Conservation (phyloP, 345 rosid species). For the Dimocarpus longan region DNA sequence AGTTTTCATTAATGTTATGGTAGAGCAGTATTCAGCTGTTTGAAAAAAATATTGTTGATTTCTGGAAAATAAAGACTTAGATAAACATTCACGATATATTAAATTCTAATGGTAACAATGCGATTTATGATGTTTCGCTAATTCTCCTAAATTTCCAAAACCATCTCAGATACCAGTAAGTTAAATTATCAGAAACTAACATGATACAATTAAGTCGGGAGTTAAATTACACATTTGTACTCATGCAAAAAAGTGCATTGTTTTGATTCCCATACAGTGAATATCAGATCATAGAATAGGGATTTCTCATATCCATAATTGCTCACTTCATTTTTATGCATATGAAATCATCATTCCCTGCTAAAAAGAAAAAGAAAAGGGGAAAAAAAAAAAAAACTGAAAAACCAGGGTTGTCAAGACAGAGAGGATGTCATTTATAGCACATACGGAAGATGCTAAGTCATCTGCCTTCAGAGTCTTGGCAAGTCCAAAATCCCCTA, state of each 20-base stretch:
- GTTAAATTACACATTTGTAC: neutral
- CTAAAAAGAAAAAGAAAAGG: neutral
- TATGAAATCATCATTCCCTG: neutral
- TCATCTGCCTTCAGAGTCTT: slow-evolving; percentile 95
- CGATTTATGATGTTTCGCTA: neutral
- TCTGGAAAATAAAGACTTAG: neutral
- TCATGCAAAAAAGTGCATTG: neutral
- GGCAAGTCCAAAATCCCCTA: slow-evolving; percentile 99
- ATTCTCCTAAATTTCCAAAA: neutral
- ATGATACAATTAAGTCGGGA: neutral
- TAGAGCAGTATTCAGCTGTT: neutral
- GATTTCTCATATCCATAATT: neutral
- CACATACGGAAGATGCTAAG: slow-evolving; percentile 90
- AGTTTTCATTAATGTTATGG: neutral
- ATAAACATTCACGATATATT: neutral
- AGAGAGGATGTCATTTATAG: slow-evolving; percentile 6
- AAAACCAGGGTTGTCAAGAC: neutral
- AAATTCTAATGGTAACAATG: neutral
- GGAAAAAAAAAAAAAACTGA: neutral
- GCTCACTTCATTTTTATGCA: neutral
- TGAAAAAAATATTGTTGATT: neutral
- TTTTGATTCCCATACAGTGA: neutral
- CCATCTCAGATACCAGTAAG: neutral
- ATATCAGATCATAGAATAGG: neutral
- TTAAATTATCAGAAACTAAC: neutral